These are phyloP conservation scores for Suillus subalutaceus DNA, from an alignment of 768 basidiomycete species.

Conservation along the genomic window DNA sequence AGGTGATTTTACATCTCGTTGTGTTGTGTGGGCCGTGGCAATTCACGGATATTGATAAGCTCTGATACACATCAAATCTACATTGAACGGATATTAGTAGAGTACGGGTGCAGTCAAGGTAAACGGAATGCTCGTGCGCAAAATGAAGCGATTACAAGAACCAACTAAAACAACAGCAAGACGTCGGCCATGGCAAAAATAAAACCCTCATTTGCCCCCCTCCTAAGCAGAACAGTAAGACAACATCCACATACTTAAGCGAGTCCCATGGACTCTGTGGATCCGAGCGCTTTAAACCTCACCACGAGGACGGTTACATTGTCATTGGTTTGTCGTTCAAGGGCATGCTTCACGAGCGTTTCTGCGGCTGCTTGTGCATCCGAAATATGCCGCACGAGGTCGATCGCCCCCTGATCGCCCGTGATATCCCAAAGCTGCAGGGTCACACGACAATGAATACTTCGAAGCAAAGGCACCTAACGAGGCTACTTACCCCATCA, in stretches of 20 bases:
- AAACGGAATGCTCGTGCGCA: slow-evolving; percentile 3
- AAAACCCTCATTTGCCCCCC: neutral
- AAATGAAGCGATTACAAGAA: slow-evolving; percentile 4
- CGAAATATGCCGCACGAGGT: slow-evolving; percentile 69
- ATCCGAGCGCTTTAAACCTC: slow-evolving; percentile 58
- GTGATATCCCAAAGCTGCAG: slow-evolving; percentile 94
- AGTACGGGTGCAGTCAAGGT: slow-evolving; percentile 1
- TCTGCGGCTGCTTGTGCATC: slow-evolving; percentile 86
- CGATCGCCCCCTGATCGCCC: slow-evolving; percentile 87
- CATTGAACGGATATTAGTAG: slow-evolving; percentile 5
- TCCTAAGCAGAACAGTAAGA: slow-evolving; percentile 15
- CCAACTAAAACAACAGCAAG: neutral
- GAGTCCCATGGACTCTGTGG: slow-evolving; percentile 14
- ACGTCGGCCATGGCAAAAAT: neutral
- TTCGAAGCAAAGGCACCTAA: slow-evolving; percentile 6
- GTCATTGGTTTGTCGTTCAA: slow-evolving; percentile 88
- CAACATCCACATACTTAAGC: slow-evolving; percentile 10
- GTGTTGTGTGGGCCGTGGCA: neutral
- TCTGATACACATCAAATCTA: slow-evolving; percentile 4
- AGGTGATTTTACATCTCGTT: neutral
- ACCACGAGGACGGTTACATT: slow-evolving; percentile 93
- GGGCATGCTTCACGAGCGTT: slow-evolving; percentile 80
- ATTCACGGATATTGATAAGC: neutral
- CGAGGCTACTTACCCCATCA: slow-evolving; percentile 77
- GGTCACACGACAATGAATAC: slow-evolving; percentile 4